Evolutionary conservation across 805 yeast genomes (phyloP).

Genomic region (Pichia exigua): DNA sequence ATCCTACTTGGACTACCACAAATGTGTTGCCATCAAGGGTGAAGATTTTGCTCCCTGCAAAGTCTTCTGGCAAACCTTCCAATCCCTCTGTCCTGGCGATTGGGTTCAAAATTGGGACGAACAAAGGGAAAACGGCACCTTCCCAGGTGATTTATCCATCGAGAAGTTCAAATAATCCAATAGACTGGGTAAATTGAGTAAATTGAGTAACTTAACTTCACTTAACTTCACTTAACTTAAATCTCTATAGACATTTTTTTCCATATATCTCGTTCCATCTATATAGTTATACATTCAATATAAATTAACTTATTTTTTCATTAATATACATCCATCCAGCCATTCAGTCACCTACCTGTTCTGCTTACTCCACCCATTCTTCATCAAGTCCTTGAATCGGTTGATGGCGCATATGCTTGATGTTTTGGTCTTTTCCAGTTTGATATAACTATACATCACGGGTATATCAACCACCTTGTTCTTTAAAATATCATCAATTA

Average conservation of each 20-base stretch:
- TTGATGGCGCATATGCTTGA: constrained; percentile 1
- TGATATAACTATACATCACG: constrained; percentile 21
- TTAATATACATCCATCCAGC: too few relatives aligned
- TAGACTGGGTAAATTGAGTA: too few relatives aligned
- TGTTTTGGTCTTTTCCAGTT: constrained; percentile 7
- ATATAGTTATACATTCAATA: not conserved
- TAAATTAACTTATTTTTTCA: too few relatives aligned
- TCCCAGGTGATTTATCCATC: constrained; percentile 33
- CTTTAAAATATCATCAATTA: constrained; percentile 4
- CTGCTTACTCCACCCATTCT: constrained; percentile 15
- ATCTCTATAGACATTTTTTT: not conserved
- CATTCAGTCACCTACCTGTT: not conserved
- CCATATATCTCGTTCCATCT: not conserved
- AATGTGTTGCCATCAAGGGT: constrained; percentile 93
- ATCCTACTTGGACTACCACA: constrained; percentile 95
- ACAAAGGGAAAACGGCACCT: constrained; percentile 50
- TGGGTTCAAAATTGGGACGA: constrained; percentile 88
- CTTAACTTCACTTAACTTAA: too few relatives aligned
- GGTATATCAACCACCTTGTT: constrained; percentile 15
- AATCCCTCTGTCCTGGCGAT: constrained; percentile 75
- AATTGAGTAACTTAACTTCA: too few relatives aligned
- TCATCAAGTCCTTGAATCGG: constrained; percentile 8
- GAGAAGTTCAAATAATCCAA: constrained; percentile 25
- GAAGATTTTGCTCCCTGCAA: constrained; percentile 98
- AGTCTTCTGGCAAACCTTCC: constrained; percentile 86